These are phyloP conservation scores for Colletotrichum magnum DNA, from an alignment of 2,329 filamentous ascomycete species.

Conservation along the genomic window DNA sequence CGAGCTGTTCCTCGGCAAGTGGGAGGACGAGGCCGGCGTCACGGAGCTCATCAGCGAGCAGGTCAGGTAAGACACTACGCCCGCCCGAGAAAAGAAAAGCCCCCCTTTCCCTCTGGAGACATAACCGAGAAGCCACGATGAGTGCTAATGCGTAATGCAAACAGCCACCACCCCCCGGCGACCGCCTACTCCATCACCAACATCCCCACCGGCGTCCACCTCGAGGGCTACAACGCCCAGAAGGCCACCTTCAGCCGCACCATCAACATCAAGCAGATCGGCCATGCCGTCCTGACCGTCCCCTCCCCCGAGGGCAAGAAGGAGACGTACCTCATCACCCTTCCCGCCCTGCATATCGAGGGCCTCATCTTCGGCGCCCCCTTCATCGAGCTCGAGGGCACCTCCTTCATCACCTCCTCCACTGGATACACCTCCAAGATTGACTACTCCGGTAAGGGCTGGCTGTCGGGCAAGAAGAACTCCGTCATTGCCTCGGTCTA, in stretches of 20 bases:
- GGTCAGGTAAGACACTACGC: constrained; percentile 72
- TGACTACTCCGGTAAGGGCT: constrained; percentile 94
- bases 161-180: constrained; percentile 89
- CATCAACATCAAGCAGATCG: constrained; percentile 95
- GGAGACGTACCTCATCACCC: constrained; percentile 90
- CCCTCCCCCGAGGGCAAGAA: constrained; percentile 62
- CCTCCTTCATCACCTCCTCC: constrained; percentile 87
- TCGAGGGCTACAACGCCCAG: constrained; percentile 94
- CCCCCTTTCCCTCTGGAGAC: too few relatives aligned
- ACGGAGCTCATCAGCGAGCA: constrained; percentile 94
- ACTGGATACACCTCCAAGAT: constrained; percentile 90
- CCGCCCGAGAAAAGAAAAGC: neutral
- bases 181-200: constrained; percentile 97
- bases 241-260: constrained; percentile 95
- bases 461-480: constrained; percentile 97
- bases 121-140: too few relatives aligned
- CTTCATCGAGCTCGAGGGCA: constrained; percentile 91
- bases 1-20: constrained; percentile 92
- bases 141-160: neutral
- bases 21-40: constrained; percentile 85
- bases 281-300: constrained; percentile 86
- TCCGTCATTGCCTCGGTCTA: constrained; percentile 84
- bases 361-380: constrained; percentile 88
- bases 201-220: constrained; percentile 81
- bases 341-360: constrained; percentile 93